Evolutionary conservation across 176 grass and related monocot species (phyloP).

Genomic region (Musa acuminata): DNA sequence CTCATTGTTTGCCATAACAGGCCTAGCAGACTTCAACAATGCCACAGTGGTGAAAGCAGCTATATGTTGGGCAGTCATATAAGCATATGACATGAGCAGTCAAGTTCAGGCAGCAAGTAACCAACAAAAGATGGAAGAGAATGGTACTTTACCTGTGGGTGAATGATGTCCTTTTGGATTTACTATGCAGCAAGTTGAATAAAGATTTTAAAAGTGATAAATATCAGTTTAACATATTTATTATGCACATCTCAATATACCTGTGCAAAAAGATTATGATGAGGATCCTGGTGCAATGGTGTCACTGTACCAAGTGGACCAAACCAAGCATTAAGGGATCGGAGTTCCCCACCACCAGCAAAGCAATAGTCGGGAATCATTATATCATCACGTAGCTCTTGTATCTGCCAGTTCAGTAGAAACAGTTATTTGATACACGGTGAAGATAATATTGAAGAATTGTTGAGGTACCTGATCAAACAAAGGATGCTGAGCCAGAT

Average conservation of each 20-base stretch:
- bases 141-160: neutral
- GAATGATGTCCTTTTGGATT: neutral
- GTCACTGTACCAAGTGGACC: conserved; percentile 70
- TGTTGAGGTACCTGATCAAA: conserved; percentile 62
- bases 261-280: conserved; percentile 76
- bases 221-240: neutral
- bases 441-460: neutral
- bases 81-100: neutral
- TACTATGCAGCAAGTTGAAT: neutral
- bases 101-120: neutral
- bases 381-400: conserved; percentile 56
- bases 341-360: conserved; percentile 72
- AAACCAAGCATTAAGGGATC: conserved; percentile 80
- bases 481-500: conserved; percentile 75
- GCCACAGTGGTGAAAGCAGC: too few relatives aligned
- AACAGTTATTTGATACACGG: too few relatives aligned
- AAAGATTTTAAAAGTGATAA: neutral
- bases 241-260: neutral
- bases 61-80: too few relatives aligned
- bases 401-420: neutral
- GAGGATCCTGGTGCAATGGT: conserved; percentile 72
- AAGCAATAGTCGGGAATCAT: conserved; percentile 76
- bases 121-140: neutral
- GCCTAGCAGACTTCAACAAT: too few relatives aligned
- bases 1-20: too few relatives aligned